phyloP scores from a whole-genome alignment of 1,284 basidiomycete species.

The Pseudozyma tsukubaensis region DNA sequence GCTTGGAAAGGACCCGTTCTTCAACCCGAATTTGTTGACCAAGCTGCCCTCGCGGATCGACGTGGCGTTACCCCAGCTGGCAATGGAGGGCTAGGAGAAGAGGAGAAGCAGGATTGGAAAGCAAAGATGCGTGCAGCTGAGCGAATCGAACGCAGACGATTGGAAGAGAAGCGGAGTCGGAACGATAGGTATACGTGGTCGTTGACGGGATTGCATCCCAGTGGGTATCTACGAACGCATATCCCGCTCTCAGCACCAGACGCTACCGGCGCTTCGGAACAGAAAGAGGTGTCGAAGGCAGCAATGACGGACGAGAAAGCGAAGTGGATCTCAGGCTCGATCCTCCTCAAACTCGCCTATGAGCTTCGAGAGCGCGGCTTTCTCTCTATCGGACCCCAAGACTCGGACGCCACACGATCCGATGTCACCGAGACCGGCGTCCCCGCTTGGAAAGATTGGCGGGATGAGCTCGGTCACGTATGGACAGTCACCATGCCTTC shows the following conservation, averaged over 20 bases:
- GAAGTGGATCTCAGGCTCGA: slow-evolving; percentile 42
- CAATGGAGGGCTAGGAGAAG: neutral
- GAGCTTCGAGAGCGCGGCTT: slow-evolving; percentile 48
- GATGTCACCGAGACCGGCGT: neutral
- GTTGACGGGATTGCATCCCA: slow-evolving; percentile 24
- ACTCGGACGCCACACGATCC: slow-evolving; percentile 7
- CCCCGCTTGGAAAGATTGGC: slow-evolving; percentile 11
- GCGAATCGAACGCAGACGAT: slow-evolving; percentile 13
- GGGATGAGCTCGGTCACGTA: slow-evolving; percentile 38
- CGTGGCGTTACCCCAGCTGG: slow-evolving; percentile 15
- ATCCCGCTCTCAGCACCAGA: neutral
- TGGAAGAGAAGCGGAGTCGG: slow-evolving; percentile 30
- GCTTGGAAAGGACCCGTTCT: slow-evolving; percentile 57
- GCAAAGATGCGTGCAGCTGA: slow-evolving; percentile 34
- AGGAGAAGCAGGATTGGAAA: slow-evolving; percentile 22
- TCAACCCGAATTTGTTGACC: slow-evolving; percentile 32
- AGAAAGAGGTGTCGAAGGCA: neutral
- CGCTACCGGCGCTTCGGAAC: neutral
- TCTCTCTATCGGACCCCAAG: slow-evolving; percentile 46
- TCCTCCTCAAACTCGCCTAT: slow-evolving; percentile 54
- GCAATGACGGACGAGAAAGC: slow-evolving; percentile 3
- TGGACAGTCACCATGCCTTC: slow-evolving; percentile 76
- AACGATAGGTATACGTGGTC: slow-evolving; percentile 27
- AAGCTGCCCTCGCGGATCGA: slow-evolving; percentile 16
- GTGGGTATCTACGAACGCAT: slow-evolving; percentile 28